Percentiles rank a stretch among this genome's conserved stretches.
These are phyloP conservation scores for Saururus chinensis DNA, from an alignment of 164 flowering plant genomes.

Conservation along the genomic window DNA sequence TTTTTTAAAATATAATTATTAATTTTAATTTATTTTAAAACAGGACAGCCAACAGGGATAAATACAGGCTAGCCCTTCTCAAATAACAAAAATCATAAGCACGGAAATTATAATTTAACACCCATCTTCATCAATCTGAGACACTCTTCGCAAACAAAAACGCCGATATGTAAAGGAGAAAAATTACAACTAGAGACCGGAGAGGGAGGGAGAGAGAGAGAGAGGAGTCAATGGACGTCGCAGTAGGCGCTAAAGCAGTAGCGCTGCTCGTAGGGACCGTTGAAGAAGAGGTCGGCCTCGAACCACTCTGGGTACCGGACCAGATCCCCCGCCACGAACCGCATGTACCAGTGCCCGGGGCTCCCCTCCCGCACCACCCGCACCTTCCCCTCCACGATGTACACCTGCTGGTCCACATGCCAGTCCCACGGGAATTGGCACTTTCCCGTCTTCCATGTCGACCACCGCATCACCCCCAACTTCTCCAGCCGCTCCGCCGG, in stretches of 20 bases:
- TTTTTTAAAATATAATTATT: no score
- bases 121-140: no score
- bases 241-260: slow-evolving; percentile 73
- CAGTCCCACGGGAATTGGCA: slow-evolving; percentile 79
- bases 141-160: no score
- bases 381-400: slow-evolving; percentile 78
- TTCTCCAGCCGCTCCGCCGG: slow-evolving; percentile 39
- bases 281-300: slow-evolving; percentile 79
- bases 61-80: no score
- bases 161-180: no score
- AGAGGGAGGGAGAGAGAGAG: not conserved
- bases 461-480: slow-evolving; percentile 69
- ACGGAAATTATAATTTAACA: no score
- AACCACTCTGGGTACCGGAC: slow-evolving; percentile 91
- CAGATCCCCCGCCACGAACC: slow-evolving; percentile 65
- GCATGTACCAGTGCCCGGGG: slow-evolving; percentile 31
- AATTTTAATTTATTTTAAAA: no score
- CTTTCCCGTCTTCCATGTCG: slow-evolving; percentile 74
- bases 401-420: slow-evolving; percentile 84
- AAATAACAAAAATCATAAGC: no score
- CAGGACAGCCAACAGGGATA: no score
- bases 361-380: slow-evolving; percentile 83
- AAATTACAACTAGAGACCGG: no score
- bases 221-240: slow-evolving; percentile 26
- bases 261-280: slow-evolving; percentile 67